Base-by-base conservation (phyloP, 2,329 filamentous ascomycete species). In the Penicillium hesseltinei region DNA sequence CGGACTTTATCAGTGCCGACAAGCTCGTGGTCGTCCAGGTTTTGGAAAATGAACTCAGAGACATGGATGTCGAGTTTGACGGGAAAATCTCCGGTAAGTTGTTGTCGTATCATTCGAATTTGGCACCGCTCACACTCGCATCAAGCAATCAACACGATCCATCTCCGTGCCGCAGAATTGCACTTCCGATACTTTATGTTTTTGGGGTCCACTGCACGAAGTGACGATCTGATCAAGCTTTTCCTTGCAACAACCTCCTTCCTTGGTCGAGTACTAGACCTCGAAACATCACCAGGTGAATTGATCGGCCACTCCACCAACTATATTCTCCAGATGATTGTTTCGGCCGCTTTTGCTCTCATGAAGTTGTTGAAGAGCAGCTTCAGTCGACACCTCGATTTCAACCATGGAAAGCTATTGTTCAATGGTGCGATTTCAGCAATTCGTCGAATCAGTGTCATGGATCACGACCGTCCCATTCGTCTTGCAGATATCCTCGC, bases 271-370 rank as follows among this genome's bases (percentile, higher is more conserved):
- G 77, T 78, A n/a, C 66, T 80, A 8, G 74, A 76, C 42, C 68
- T 78, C 11, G 77, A 74, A 61, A 75, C 71, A 10, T 75, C 72
- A 4, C 74, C 76, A 5, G 76, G 80, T 3, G 76, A 79, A 45
- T 70, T 81, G 27, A 76, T 84, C 15, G 77, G 78, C 55, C 80
- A 84, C 57, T 80, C 81, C 9, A 81, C 76, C 53, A 85, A 82
- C 61, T 87, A 87, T 67, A 84, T 88, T 56, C 81, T 86, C 65
- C 84, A 88, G 66, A 86, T 87, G 79, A 82, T 87, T 49, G 78
- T 87, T 9, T 85, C 84, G 0, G 84, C 82, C 5, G 84, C 82
- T 2, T 87, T 87, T 61, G 83, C 84, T 0, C 74, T 88, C 1
- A 78, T 88, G 65, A 88, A 88, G 61, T 77, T 88, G 2, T 76